A percentile compares a stretch with the other conserved stretches of the same genome.
Evolutionary conservation across 768 basidiomycete genomes (phyloP).

Genomic region (Scleroderma citrinum): DNA sequence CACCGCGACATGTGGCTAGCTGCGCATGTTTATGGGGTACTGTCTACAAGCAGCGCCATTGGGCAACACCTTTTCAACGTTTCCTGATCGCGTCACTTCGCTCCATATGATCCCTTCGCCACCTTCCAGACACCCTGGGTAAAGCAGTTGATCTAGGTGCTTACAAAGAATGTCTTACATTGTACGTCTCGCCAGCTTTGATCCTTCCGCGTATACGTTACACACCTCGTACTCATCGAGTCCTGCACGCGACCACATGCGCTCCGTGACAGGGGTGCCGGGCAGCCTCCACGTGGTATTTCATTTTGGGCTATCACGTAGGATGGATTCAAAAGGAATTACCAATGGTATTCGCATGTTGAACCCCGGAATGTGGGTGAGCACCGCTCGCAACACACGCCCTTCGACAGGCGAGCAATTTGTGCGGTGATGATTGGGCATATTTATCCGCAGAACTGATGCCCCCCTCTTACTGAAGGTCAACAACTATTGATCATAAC

Average conservation of each 20-base stretch:
- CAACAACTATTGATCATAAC: too few species aligned
- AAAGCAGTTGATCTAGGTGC: neutral
- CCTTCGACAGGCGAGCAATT: neutral
- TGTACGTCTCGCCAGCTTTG: neutral
- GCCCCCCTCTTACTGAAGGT: too few species aligned
- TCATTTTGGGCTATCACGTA: neutral
- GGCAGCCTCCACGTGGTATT: neutral
- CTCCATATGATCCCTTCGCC: neutral
- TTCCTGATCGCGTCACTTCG: neutral
- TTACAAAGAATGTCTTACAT: neutral
- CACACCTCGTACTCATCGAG: neutral
- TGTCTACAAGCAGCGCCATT: neutral
- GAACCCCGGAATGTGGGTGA: neutral
- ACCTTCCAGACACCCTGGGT: neutral
- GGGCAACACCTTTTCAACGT: constrained; percentile 1
- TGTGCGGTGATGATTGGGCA: too few species aligned
- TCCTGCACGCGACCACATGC: neutral
- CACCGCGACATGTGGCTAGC: neutral
- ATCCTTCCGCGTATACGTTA: neutral
- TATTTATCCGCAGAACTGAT: too few species aligned
- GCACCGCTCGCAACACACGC: neutral
- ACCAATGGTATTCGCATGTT: neutral
- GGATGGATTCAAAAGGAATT: neutral
- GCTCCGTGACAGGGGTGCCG: too few species aligned
- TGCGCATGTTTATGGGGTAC: neutral